Evolutionary conservation across 2,329 filamentous ascomycete genomes (phyloP).

Genomic region (Tolypocladium paradoxum): DNA sequence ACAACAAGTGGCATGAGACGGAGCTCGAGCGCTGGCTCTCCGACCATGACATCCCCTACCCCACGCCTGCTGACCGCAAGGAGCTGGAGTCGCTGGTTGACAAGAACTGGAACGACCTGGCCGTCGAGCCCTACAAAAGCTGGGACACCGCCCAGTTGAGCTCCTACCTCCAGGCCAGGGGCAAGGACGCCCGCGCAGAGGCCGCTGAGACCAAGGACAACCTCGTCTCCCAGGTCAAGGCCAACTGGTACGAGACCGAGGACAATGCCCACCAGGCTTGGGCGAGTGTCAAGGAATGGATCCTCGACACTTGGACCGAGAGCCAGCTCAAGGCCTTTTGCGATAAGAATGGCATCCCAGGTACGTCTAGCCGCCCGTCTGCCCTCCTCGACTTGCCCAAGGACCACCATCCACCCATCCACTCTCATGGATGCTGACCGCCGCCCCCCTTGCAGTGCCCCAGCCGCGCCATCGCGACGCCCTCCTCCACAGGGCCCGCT

Average conservation of each 20-base stretch:
- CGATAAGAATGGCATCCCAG: constrained; percentile 75
- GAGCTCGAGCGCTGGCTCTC: constrained; percentile 96
- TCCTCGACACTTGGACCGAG: constrained; percentile 90
- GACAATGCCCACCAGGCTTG: constrained; percentile 66
- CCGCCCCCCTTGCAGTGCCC: constrained; percentile 40
- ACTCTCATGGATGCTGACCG: background rate
- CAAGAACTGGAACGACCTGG: constrained; percentile 75
- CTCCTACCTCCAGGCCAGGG: constrained; percentile 59
- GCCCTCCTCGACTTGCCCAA: background rate
- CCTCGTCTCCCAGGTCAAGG: constrained; percentile 59
- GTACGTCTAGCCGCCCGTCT: constrained; percentile 21
- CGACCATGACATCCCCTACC: constrained; percentile 84
- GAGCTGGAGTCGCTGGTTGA: constrained; percentile 87
- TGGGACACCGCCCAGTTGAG: constrained; percentile 64
- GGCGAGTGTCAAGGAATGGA: constrained; percentile 71
- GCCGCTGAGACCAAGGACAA: constrained; percentile 59
- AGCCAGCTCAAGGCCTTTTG: constrained; percentile 90
- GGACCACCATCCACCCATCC: background rate
- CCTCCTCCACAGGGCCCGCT: constrained; percentile 64
- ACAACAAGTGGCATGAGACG: constrained; percentile 98
- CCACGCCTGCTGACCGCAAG: constrained; percentile 82
- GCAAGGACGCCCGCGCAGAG: constrained; percentile 55
- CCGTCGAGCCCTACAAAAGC: constrained; percentile 62
- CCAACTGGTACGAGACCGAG: constrained; percentile 67
- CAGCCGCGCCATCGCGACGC: constrained; percentile 80